Base-by-base conservation (phyloP, 345 rosid genomes). In the Populus tremula region DNA sequence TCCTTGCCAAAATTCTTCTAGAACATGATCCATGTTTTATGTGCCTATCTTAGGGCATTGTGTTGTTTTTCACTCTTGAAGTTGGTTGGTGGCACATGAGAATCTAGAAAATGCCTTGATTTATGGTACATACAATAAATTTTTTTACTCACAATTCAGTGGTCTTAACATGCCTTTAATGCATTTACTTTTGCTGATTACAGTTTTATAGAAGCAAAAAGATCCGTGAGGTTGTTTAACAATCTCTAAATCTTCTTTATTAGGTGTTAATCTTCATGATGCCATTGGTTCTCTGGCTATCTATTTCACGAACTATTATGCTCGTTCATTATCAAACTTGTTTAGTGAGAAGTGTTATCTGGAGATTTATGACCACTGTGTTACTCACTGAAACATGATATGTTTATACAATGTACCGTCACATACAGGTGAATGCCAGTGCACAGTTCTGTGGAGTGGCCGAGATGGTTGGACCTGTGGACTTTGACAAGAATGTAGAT, bases 391-490 rank as follows among this genome's bases (percentile, higher is more conserved):
- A 5, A 62, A 76, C 49, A 49, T 50, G 43, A 56, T 45, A 14
- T 36, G 18, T 20, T 56, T 54, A 2, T 29, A 16, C 63, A 35
- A 54, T 66, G 38, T 35, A 25, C 29, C 49, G 29, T 62, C 23
- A 18, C 14, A 33, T 64, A 68, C 87, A 93, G 98, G 98, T 93
- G 66, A 93, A 93, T 81, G 86, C 95, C 31, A 93, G 98, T 84
- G 89, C 94, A 45, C 94, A 90, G 76, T 93, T 93, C 79, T 88
- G 96, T 73, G 98, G 98, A 61, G 88, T 93, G 63, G 97, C 97
- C 21, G 97, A 92, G 88, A 93, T 93, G 98, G 82, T 89, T 64
- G 98, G 98, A 71, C 88, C 91, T 36, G 94, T 93, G 71, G 97
- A 93, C 83, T 93, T 93, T 53, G 81, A 87, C 82, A 92, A 87